Conservation (phyloP, 1,139 yeast genomes). For the Candida sp. region DNA sequence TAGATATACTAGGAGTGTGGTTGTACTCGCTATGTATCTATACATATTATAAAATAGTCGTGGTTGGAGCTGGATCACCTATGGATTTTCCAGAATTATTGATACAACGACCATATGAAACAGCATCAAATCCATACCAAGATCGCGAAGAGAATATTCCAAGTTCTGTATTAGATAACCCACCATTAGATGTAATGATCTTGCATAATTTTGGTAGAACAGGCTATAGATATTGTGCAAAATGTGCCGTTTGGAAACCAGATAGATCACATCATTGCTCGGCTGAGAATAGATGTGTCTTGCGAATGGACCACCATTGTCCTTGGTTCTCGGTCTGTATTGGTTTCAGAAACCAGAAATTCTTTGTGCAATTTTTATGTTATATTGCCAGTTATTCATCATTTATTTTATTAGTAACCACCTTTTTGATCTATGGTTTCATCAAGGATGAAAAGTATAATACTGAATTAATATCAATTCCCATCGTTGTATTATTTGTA, state of each 20-base stretch:
- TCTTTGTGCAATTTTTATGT: slow-evolving; percentile 65
- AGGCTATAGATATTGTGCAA: slow-evolving; percentile 36
- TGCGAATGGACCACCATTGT: slow-evolving; percentile 90
- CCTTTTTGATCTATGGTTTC: slow-evolving; percentile 46
- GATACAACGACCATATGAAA: slow-evolving; percentile 10
- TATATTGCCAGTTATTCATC: slow-evolving; percentile 53
- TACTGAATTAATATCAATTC: slow-evolving; percentile 49
- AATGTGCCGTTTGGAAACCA: slow-evolving; percentile 89
- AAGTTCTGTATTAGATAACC: slow-evolving; percentile 16
- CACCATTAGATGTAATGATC: slow-evolving; percentile 15
- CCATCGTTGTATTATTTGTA: slow-evolving; percentile 57
- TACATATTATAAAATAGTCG: slow-evolving; percentile 54
- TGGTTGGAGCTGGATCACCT: slow-evolving; percentile 69
- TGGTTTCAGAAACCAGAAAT: slow-evolving; percentile 79
- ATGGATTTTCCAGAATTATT: slow-evolving; percentile 24
- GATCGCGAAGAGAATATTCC: slow-evolving; percentile 87
- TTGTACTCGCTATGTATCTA: slow-evolving; percentile 24
- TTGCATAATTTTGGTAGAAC: slow-evolving; percentile 14
- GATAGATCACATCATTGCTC: slow-evolving; percentile 94
- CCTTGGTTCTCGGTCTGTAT: slow-evolving; percentile 96
- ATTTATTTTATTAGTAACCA: slow-evolving; percentile 33
- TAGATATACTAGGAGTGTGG: slow-evolving; percentile 13
- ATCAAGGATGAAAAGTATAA: slow-evolving; percentile 38
- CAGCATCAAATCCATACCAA: slow-evolving; percentile 11
- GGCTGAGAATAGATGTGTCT: slow-evolving; percentile 62